Evolutionary conservation across 495 filamentous ascomycete genomes (phyloP).

Genomic region (Hyaloscypha variabilis): DNA sequence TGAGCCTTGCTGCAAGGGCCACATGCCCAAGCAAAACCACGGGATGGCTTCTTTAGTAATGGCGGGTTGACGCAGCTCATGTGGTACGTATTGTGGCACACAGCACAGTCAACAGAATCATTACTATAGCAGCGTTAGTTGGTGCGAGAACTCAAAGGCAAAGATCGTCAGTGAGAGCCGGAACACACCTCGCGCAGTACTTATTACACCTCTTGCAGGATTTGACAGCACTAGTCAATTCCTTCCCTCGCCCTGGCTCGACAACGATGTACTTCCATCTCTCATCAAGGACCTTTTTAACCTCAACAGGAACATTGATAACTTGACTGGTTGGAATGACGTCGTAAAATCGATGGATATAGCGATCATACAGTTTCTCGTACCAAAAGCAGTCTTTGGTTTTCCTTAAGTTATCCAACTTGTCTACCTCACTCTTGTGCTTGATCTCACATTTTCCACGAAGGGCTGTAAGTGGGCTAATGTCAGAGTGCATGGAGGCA

Average conservation of each 20-base stretch:
- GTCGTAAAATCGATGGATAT: slow-evolving; percentile 97
- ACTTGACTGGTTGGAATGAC: slow-evolving; percentile 90
- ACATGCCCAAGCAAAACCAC: slow-evolving; percentile 98
- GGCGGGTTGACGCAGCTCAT: slow-evolving; percentile 97
- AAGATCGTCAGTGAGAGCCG: slow-evolving; percentile 9
- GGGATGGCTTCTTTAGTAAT: slow-evolving; percentile 92
- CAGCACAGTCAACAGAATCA: slow-evolving; percentile 96
- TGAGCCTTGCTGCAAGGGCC: slow-evolving; percentile 93
- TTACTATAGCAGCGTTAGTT: slow-evolving; percentile 55
- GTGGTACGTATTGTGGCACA: slow-evolving; percentile 93
- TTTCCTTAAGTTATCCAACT: slow-evolving; percentile 83
- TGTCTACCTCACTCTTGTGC: slow-evolving; percentile 82
- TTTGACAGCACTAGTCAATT: slow-evolving; percentile 95
- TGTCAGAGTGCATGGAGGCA: slow-evolving; percentile 98
- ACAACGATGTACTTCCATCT: slow-evolving; percentile 95
- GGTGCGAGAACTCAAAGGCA: slow-evolving; percentile 9
- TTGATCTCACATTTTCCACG: slow-evolving; percentile 89
- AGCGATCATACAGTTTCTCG: slow-evolving; percentile 96
- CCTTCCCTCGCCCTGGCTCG: slow-evolving; percentile 88
- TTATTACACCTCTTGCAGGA: slow-evolving; percentile 87
- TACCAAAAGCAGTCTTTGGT: slow-evolving; percentile 90
- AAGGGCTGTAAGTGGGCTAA: slow-evolving; percentile 86
- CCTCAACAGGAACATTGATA: slow-evolving; percentile 91
- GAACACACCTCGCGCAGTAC: slow-evolving; percentile 85
- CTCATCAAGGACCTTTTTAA: slow-evolving; percentile 93